Evolutionary conservation across 1,284 basidiomycete genomes (phyloP), one percentile per base, ranked within the genome.

Genomic region (Trichosporon sp.): DNA sequence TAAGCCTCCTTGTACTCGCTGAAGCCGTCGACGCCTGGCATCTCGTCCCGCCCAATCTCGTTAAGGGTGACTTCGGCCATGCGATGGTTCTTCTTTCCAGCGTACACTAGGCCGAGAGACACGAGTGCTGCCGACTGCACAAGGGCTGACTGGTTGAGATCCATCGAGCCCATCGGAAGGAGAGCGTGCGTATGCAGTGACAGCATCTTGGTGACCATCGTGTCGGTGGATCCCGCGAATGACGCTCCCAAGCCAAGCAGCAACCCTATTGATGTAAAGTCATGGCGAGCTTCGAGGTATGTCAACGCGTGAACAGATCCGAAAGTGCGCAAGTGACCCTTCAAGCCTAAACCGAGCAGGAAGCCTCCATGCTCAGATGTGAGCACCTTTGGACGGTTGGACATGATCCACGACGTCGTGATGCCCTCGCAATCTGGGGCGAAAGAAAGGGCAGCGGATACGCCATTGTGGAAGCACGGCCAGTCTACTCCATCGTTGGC

Each of bases 391-490:
- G 94, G 93, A 68, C 89, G 89, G 78, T 95, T 95, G 83, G 92
- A 94, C 19, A 91, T 88, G 71, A 96, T 93, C 88, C 95, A 95
- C 0, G 92, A 92, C 66, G 89, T 91, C 73, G 93, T 90, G 44
- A 94, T 86, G 19, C 87, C 87, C 60, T 84, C 82, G n/a, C 88
- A 86, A n/a, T 87, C 85, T 0, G 89, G 86, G 0, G 89, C 87
- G 59, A 94, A 87, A 4, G 90, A 87, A 62, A 99, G 80, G 1
- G 90, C 95, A 1, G 92, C 90, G 1, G 94, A 91, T 0, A 96
- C 95, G 16, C 96, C 96, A 68, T 96, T 95, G 80, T 99, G 95
- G 79, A 99, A 99, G 66, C 94, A 90, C 16, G 93, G 93, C 96
- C 95, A 99, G 63, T 86, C 87, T 9, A 87, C 80, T 37, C 87